Evolutionary conservation across 2,329 filamentous ascomycete genomes (phyloP), one percentile per base, ranked within the genome.

Genomic region (Phialocephala sp.): DNA sequence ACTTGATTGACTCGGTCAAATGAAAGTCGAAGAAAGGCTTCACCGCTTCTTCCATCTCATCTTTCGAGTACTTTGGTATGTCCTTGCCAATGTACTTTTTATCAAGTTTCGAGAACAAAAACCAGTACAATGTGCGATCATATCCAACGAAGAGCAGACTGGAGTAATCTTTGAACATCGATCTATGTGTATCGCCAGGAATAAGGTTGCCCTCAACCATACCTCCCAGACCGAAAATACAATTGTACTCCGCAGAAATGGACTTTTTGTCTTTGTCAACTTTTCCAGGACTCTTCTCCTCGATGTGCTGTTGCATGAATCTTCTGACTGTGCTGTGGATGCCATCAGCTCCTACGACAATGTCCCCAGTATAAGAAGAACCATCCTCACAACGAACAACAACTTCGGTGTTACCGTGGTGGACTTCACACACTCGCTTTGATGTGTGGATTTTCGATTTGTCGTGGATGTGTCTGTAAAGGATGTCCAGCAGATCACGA

Each of bases 341-440:
- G 11, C 73, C 73, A 65, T 75, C 73, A 15, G 72, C 71, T 0
- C 72, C 73, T 54, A 73, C 71, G 18, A 75, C 58, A 15, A 75
- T 60, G 54, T 72, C 69, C 2, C 72, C 73, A 45, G n/a, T 22
- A 37, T 65, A 70, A 14, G 41, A 39, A 1, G 66, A 62, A 2
- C 72, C 72, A 64, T 74, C 72, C 22, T 68, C 52, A 32, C 67
- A 72, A 6, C 37, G 18, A 4, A 72, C 72, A 27, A 60, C 56
- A 5, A 72, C 68, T 6, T 65, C 65, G 9, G 60, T 24, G 18
- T 55, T 20, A 36, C 63, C 37, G 24, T 70, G 58, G 12, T 69
- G 45, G 4, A 73, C 60, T 8, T 55, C 54, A 3, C 50, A 50
- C 15, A 73, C 71, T 27, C 61, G 59, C 54, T 72, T 71, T 2